These are phyloP conservation scores for Cercospora sp. DNA, from an alignment of 2,329 filamentous ascomycete species.

Conservation along the genomic window DNA sequence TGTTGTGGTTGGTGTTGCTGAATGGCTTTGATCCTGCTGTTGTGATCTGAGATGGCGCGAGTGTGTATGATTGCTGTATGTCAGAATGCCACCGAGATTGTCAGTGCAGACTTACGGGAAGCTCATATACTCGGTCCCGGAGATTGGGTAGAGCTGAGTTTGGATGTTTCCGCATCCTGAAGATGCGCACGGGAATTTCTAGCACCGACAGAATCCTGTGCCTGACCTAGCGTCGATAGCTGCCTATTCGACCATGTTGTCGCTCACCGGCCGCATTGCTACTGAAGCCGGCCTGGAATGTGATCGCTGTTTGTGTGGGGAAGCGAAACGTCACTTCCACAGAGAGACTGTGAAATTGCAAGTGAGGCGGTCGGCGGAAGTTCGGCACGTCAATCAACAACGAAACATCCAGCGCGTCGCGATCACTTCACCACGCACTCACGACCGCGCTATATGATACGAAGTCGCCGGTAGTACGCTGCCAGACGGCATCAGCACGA, in stretches of 20 bases:
- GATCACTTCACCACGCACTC: neutral
- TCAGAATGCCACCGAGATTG: neutral
- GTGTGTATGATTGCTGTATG: neutral
- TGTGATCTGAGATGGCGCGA: neutral
- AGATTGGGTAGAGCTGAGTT: neutral
- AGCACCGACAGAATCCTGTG: constrained; percentile 3
- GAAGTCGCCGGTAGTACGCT: constrained; percentile 25
- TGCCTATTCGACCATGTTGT: neutral
- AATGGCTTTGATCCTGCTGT: neutral
- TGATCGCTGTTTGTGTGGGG: neutral
- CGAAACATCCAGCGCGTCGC: constrained; percentile 1
- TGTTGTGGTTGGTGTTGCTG: neutral
- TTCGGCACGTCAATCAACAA: neutral
- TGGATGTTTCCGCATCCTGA: neutral
- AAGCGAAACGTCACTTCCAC: neutral
- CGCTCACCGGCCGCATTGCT: neutral
- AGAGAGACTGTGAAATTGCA: neutral
- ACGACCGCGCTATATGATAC: constrained; percentile 19
- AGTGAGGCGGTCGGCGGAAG: constrained; percentile 3
- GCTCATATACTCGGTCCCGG: constrained; percentile 7
- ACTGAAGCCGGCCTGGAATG: neutral
- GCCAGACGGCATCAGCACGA: constrained; percentile 23
- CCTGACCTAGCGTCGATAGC: neutral
- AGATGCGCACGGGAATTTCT: neutral
- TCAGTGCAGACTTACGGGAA: neutral